Conservation (phyloP, 352 stramenopile genomes). For the Pseudoperonospora humuli region DNA sequence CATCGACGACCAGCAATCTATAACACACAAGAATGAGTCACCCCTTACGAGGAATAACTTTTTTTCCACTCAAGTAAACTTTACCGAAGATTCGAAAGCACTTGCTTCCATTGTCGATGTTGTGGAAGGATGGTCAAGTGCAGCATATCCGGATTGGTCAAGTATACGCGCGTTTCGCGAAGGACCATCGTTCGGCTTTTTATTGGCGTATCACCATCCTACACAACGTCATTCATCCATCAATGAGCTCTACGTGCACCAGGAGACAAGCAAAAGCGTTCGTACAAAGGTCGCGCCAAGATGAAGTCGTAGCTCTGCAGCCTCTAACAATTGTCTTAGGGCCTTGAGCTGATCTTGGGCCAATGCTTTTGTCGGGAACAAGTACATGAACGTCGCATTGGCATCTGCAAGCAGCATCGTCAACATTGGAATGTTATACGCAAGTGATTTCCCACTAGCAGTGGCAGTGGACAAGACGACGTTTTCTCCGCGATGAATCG, state of each 20-base stretch:
- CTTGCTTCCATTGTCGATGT: constrained; percentile 83
- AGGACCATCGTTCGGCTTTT: constrained; percentile 80
- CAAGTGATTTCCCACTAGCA: constrained; percentile 94
- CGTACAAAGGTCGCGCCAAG: constrained; percentile 65
- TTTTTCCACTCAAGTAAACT: neutral
- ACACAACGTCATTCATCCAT: constrained; percentile 1
- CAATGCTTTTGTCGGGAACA: constrained; percentile 98
- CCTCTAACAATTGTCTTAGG: constrained; percentile 61
- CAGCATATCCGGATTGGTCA: constrained; percentile 99
- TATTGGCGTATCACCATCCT: constrained; percentile 94
- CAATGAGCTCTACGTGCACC: neutral
- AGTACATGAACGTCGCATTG: constrained; percentile 80
- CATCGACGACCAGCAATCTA: constrained; percentile 72
- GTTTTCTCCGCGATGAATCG: constrained; percentile 79
- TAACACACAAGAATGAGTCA: neutral
- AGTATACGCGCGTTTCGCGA: constrained; percentile 87
- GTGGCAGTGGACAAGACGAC: constrained; percentile 95
- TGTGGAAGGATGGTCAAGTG: constrained; percentile 93
- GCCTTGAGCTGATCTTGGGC: constrained; percentile 96
- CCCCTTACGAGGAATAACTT: too few species aligned
- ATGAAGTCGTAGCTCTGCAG: constrained; percentile 34
- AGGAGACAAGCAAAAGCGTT: neutral
- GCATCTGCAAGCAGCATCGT: constrained; percentile 49
- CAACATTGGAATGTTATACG: constrained; percentile 94
- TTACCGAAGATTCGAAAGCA: constrained; percentile 88